Evolutionary conservation across 225 moss, liverwort and hornwort genomes (phyloP).

Genomic region (Physcomitrium patens): DNA sequence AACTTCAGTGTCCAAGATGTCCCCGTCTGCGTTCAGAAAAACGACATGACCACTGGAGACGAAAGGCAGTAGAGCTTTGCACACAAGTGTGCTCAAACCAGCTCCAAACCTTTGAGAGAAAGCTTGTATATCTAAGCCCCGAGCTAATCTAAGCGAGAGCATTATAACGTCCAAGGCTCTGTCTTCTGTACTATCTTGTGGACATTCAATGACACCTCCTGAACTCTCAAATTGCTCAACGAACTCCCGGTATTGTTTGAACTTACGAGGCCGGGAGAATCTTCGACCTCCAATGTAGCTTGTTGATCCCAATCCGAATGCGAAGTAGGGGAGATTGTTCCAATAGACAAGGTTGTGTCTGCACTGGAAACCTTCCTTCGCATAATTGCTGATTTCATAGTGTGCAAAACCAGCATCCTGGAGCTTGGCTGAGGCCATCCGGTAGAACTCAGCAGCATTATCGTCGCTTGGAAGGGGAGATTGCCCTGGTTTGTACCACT

Average conservation of each 20-base stretch:
- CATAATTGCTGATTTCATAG: slow-evolving; percentile 96
- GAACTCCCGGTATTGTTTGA: slow-evolving; percentile 73
- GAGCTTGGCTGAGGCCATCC: slow-evolving; percentile 60
- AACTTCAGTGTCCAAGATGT: slow-evolving; percentile 29
- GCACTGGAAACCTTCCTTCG: slow-evolving; percentile 78
- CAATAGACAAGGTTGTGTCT: slow-evolving; percentile 95
- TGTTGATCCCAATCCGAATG: slow-evolving; percentile 91
- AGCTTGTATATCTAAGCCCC: slow-evolving; percentile 65
- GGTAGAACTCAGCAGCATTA: slow-evolving; percentile 78
- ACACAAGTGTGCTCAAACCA: slow-evolving; percentile 47
- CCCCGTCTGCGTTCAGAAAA: slow-evolving; percentile 40
- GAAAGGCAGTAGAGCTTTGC: slow-evolving; percentile 58
- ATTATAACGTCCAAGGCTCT: slow-evolving; percentile 73
- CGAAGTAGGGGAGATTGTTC: slow-evolving; percentile 82
- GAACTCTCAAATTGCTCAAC: slow-evolving; percentile 55
- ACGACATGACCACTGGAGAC: slow-evolving; percentile 68
- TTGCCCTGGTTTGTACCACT: slow-evolving; percentile 90
- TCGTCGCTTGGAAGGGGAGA: slow-evolving; percentile 90
- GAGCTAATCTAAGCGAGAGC: slow-evolving; percentile 81
- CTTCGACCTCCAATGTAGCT: slow-evolving; percentile 69
- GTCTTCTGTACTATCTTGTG: slow-evolving; percentile 61
- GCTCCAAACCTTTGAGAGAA: slow-evolving; percentile 59
- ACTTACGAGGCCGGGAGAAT: slow-evolving; percentile 81
- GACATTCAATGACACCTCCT: slow-evolving; percentile 34
- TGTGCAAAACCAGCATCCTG: slow-evolving; percentile 77